phyloP scores from a whole-genome alignment of 257 asterid genomes.

The Catharanthus roseus region DNA sequence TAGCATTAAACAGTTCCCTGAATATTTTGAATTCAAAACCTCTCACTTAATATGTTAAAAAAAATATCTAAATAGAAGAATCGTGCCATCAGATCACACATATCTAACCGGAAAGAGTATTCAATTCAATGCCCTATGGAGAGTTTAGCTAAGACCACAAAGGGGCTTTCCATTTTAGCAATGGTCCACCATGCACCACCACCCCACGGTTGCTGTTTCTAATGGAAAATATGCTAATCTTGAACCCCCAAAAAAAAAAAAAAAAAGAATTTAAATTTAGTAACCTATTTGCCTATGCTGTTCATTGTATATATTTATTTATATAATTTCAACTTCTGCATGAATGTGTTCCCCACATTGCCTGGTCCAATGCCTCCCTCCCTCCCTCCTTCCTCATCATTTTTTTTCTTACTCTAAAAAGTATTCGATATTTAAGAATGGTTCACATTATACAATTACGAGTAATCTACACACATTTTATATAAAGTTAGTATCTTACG shows the following conservation, averaged over 20 bases:
- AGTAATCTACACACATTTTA: no score
- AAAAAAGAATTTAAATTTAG: conserved; percentile 15
- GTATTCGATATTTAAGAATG: no score
- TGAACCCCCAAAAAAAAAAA: no score
- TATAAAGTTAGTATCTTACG: no score
- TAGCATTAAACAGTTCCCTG: no score
- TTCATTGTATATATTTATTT: conserved; percentile 12
- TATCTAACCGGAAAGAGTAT: not conserved
- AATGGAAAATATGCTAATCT: conserved; percentile 30
- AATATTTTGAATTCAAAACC: no score
- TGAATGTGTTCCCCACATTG: conserved; percentile 44
- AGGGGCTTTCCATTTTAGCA: conserved; percentile 12
- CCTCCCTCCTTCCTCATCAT: no score
- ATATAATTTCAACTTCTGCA: conserved; percentile 43
- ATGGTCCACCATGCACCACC: conserved; percentile 43
- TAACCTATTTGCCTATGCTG: conserved; percentile 16
- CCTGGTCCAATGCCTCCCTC: conserved; percentile 12
- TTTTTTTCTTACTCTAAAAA: conserved; percentile 13
- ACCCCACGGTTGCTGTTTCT: conserved; percentile 22
- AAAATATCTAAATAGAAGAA: no score
- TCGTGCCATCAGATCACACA: no score
- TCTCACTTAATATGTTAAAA: no score
- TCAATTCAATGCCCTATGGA: conserved; percentile 20
- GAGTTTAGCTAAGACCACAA: conserved; percentile 20
- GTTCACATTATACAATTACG: no score